Conservation (phyloP, 2,329 filamentous ascomycete species). For the Claviceps sp. region DNA sequence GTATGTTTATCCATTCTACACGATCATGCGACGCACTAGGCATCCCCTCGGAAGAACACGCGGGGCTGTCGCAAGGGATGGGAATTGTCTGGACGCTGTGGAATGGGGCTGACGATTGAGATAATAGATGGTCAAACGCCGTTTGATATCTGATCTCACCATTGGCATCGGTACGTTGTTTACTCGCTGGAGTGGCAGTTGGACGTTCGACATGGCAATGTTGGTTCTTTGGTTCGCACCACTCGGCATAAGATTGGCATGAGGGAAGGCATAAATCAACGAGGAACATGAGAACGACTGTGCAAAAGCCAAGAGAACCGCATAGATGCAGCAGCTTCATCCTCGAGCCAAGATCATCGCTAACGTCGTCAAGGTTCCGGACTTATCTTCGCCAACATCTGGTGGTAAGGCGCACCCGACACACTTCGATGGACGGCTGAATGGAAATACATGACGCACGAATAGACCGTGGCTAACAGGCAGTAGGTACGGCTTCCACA, state of each 20-base stretch:
- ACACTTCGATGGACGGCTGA: not conserved
- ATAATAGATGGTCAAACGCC: slow-evolving; percentile 47
- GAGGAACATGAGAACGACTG: too few relatives aligned
- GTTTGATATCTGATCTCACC: slow-evolving; percentile 41
- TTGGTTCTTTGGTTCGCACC: too few relatives aligned
- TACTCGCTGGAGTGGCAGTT: too few relatives aligned
- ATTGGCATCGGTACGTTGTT: slow-evolving; percentile 41
- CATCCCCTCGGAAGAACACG: not conserved
- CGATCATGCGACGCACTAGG: slow-evolving; percentile 16
- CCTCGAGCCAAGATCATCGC: too few relatives aligned
- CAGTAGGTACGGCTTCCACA: slow-evolving; percentile 48
- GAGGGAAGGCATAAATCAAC: too few relatives aligned
- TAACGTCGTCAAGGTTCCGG: too few relatives aligned
- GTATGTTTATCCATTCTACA: slow-evolving; percentile 25
- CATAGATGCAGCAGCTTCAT: too few relatives aligned
- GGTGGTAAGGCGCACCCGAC: slow-evolving; percentile 34
- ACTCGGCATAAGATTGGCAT: too few relatives aligned
- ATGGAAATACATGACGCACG: not conserved
- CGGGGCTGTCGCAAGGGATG: not conserved
- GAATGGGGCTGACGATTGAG: slow-evolving; percentile 22
- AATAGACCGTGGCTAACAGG: not conserved
- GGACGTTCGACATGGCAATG: too few relatives aligned
- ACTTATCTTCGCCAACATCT: slow-evolving; percentile 28
- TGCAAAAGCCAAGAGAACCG: too few relatives aligned
- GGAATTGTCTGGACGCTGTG: not conserved